Conservation (phyloP, 257 asterid genomes). For the Scutellaria galericulata region DNA sequence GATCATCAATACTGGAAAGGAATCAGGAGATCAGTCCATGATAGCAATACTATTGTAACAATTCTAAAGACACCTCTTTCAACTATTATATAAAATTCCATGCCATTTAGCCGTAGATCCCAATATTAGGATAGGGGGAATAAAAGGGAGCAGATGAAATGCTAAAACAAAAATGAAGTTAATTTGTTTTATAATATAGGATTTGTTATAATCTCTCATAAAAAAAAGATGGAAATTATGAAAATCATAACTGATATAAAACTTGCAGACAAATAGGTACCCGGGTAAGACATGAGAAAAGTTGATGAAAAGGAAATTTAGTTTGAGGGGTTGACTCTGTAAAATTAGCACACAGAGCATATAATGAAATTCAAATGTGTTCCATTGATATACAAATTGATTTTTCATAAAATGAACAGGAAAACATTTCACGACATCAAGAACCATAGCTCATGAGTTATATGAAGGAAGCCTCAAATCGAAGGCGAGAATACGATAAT, state of each 20-base stretch:
- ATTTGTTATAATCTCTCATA: neutral
- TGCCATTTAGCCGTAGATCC: neutral
- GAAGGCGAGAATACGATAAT: conserved; percentile 8
- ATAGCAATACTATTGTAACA: neutral
- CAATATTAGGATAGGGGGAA: neutral
- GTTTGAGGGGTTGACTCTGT: conserved; percentile 1
- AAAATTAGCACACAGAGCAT: neutral
- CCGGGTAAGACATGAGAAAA: neutral
- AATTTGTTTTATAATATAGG: neutral
- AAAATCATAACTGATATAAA: neutral
- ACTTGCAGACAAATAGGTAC: neutral
- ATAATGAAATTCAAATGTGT: conserved; percentile 8
- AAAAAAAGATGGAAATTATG: neutral
- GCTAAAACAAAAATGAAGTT: neutral
- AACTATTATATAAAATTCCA: neutral
- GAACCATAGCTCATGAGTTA: neutral
- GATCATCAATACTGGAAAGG: neutral
- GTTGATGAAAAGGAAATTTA: neutral
- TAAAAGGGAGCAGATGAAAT: neutral
- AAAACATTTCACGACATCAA: conserved; percentile 14
- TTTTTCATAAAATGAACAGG: neutral
- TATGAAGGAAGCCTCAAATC: neutral
- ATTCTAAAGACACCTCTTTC: neutral
- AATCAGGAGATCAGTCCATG: neutral
- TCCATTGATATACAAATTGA: neutral